These are phyloP conservation scores for Podospora fimiseda DNA, from an alignment of 495 filamentous ascomycete species.

Conservation along the genomic window DNA sequence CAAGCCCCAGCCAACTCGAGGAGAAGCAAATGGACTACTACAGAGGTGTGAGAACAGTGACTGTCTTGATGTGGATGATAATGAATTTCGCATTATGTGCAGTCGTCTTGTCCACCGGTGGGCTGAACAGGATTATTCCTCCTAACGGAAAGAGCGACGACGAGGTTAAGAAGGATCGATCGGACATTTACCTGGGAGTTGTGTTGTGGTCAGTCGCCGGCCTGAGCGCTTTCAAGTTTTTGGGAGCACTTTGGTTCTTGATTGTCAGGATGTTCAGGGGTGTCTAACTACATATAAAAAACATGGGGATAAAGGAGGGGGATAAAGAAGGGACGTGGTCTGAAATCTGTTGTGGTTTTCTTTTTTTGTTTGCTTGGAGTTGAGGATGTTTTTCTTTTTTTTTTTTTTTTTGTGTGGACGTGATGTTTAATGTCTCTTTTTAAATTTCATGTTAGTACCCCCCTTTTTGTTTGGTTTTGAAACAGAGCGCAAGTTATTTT, in stretches of 20 bases:
- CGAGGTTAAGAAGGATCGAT: conserved; percentile 38
- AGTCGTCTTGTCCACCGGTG: conserved; percentile 79
- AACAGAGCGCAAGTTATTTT: background rate
- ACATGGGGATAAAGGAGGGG: too few species aligned
- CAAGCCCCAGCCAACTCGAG: conserved; percentile 48
- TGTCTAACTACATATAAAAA: too few species aligned
- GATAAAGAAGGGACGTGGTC: too few species aligned
- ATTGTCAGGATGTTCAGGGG: conserved; percentile 81
- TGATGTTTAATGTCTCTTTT: too few species aligned
- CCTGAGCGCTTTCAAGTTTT: conserved; percentile 79
- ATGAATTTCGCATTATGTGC: conserved; percentile 87
- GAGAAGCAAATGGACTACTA: conserved; percentile 98
- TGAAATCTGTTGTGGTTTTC: too few species aligned
- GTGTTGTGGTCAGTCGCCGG: conserved; percentile 91
- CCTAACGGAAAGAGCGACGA: conserved; percentile 35
- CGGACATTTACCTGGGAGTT: conserved; percentile 81
- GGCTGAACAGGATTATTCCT: conserved; percentile 59
- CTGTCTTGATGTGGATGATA: conserved; percentile 94
- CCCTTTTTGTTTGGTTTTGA: background rate
- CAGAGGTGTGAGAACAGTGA: conserved; percentile 84
- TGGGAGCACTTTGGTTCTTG: conserved; percentile 92
- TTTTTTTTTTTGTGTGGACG: background rate
- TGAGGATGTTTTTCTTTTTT: background rate
- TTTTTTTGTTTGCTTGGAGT: background rate
- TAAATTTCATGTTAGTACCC: background rate